Base-by-base conservation (phyloP, 208 protist genomes). In the Histomonas meleagridis region DNA sequence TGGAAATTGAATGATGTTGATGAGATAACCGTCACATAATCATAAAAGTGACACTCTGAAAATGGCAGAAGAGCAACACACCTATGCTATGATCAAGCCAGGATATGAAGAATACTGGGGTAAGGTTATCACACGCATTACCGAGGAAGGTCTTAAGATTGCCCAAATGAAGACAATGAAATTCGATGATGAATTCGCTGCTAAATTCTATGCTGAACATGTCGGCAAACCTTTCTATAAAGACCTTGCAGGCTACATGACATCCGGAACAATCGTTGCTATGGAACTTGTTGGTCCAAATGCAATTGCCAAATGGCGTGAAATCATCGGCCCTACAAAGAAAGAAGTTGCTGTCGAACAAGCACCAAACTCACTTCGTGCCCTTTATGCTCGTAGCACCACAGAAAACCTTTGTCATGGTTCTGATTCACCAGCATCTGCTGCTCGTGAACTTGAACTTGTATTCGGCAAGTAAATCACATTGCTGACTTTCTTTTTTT, bases 241-340 rank as follows among this genome's bases (percentile, higher is more conserved):
- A 26, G 79, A 90, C 21, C 53, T 90, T 16, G 21, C 49, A 26
- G 53, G 49, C 28, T 90, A 65, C 53, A 90, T 90, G 79, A 90
- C 79, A 90, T 90, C 79, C 23, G 79, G 79, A 43, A 55, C 79
- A 90, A 90, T 62, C 26, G 53, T 90, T 26, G 79, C 79, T 40
- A 1, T 90, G 10, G 46, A 65, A 62, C 79, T 90, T 49, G 79
- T n/a, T 48, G 53, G 53, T 48, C 49, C 79, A 90, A 62, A 90
- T 49, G 79, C 79, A 51, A 90, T 90, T 26, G 53, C 46, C 12
- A 62, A 90, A 23, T 90, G 79, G 79, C 79, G 79, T 65, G 49
- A 62, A 62, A 62, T 90, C 49, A 90, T 90, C 49, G 79, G 79
- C 46, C 79, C 79, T 62, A 90, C 79, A 90, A 90, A 62, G 46